Evolutionary conservation across 75 land plant genomes (phyloP), one percentile per base, ranked within the genome.

Genomic region (Selaginella moellendorffii): DNA sequence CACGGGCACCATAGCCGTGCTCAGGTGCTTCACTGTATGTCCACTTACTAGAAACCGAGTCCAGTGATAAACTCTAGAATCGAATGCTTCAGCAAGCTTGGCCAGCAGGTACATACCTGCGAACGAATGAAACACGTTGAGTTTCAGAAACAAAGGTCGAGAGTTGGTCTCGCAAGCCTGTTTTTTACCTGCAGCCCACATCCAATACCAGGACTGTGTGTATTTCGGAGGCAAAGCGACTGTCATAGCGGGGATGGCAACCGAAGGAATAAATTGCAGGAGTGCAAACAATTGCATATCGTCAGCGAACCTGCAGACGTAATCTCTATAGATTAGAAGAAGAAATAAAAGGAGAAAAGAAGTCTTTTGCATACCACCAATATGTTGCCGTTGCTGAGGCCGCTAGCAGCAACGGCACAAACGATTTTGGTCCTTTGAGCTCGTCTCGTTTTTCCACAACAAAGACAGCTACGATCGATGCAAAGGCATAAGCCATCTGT

Each of bases 1-100:
- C 21, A 93, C 87, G 54, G 97, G 97, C 70, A 92, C 97, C 95
- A 92, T 88, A n/a, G 97, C 95, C 36, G 95, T 87, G 73, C 81
- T 79, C 19, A 93, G 77, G 52, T 93, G 98, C 77, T 93, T 93
- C 51, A 93, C 76, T 2, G 96, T 85, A 68, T 93, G 98, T 17
- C 95, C 98, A 72, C 98, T 93, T 28, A 81, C 85, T 61, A 78
- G 66, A 71, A 81, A 76, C 70, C 85, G 79, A 46, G 96, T 88
- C 80, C 75, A 80, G n/a, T 71, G 59, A 64, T 93, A 93, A 26
- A 93, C 81, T 29, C 64, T 64, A 74, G 81, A 83, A 69, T 93
- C 98, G 24, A 23, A 61, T 30, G 98, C 98, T 74, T 88, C 98
- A 73, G 83, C 84, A 10, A 93, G 63, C 69, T 93, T 93, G 24